A percentile compares a stretch with the other conserved stretches of the same genome.
These are phyloP conservation scores for Fusarium bactridioides DNA, from an alignment of 2,329 filamentous ascomycete genomes.

Conservation along the genomic window DNA sequence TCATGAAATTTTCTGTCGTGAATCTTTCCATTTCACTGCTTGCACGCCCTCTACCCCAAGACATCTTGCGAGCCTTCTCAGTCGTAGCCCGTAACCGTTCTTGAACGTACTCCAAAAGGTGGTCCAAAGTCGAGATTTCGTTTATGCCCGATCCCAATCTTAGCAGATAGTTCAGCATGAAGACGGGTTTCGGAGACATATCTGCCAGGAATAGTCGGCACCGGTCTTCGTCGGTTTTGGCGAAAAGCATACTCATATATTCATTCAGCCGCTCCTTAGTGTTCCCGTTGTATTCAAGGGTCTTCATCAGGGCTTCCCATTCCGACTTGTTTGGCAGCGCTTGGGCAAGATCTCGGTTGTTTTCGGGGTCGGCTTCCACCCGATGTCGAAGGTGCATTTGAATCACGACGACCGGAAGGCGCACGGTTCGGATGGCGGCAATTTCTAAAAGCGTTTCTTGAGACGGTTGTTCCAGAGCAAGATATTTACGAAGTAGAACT, in stretches of 20 bases:
- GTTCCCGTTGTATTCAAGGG: constrained; percentile 33
- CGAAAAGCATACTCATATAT: constrained; percentile 44
- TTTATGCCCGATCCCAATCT: constrained; percentile 39
- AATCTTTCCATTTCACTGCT: constrained; percentile 25
- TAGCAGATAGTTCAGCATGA: constrained; percentile 45
- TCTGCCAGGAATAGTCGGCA: constrained; percentile 44
- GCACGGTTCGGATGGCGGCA: constrained; percentile 39
- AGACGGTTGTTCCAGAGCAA: constrained; percentile 8
- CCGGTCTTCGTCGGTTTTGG: constrained; percentile 43
- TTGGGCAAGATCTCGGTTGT: constrained; percentile 26
- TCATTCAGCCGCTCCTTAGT: constrained; percentile 31
- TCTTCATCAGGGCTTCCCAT: constrained; percentile 35
- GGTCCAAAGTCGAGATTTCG: constrained; percentile 35
- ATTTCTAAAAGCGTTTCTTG: constrained; percentile 19
- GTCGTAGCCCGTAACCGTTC: constrained; percentile 23
- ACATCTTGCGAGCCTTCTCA: background rate
- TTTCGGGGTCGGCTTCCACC: constrained; percentile 16
- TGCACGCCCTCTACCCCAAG: background rate
- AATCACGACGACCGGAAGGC: constrained; percentile 44
- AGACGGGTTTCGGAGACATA: constrained; percentile 37
- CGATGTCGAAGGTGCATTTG: constrained; percentile 44
- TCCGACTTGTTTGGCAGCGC: constrained; percentile 38
- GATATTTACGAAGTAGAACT: constrained; percentile 36
- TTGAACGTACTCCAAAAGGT: constrained; percentile 41
- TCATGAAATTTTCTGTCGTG: constrained; percentile 35